Conservation (phyloP, 306 rosid species). For the Carpinus viminea region DNA sequence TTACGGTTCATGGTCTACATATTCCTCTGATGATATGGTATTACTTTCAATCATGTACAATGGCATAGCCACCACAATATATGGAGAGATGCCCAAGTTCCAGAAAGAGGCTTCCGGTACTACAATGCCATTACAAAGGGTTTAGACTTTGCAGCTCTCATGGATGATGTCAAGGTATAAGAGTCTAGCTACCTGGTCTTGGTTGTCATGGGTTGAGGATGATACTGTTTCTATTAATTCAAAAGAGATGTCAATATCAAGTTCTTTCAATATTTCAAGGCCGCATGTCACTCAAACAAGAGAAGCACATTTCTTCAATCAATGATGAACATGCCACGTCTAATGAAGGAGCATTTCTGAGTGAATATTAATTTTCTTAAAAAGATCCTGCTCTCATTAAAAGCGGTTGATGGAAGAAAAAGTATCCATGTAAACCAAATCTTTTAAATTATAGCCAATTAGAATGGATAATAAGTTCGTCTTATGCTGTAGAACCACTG, state of each 20-base stretch:
- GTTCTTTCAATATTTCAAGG: background rate
- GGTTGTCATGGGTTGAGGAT: background rate
- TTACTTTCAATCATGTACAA: background rate
- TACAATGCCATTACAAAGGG: slow-evolving; percentile 33
- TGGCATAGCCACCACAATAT: slow-evolving; percentile 38
- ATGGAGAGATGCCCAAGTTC: slow-evolving; percentile 43
- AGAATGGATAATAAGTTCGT: background rate
- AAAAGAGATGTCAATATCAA: background rate
- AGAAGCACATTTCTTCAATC: background rate
- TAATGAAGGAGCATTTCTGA: background rate
- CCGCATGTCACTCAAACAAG: background rate
- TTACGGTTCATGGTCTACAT: background rate
- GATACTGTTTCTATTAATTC: background rate
- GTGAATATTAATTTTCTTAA: background rate
- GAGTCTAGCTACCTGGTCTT: background rate
- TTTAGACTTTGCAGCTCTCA: slow-evolving; percentile 36
- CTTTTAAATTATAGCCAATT: background rate
- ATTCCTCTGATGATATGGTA: no score
- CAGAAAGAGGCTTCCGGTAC: slow-evolving; percentile 37
- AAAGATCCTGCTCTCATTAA: background rate
- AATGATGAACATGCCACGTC: background rate
- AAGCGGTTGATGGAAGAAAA: background rate
- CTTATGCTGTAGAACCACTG: background rate
- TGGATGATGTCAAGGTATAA: slow-evolving; percentile 42
- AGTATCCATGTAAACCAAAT: no score